Conservation (phyloP, 2,329 filamentous ascomycete species). For the Trichoderma atroviride region DNA sequence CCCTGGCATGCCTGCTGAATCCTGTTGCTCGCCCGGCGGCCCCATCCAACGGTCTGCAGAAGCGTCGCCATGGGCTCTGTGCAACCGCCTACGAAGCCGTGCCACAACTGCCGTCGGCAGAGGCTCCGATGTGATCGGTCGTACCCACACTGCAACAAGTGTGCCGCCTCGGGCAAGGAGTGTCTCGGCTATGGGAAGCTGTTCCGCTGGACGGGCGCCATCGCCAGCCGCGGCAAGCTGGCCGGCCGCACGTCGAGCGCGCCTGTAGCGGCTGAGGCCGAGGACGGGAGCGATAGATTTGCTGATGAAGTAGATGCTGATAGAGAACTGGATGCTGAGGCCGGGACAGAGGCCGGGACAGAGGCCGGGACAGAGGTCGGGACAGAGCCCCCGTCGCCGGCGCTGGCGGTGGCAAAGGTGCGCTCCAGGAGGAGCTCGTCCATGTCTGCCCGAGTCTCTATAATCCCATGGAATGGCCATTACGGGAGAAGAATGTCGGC, state of each 20-base stretch:
- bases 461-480: neutral
- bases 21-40: conserved; percentile 9
- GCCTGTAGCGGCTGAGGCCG: neutral
- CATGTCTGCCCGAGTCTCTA: neutral
- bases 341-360: conserved; percentile 2
- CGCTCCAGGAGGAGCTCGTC: neutral
- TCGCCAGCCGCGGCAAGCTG: conserved; percentile 47
- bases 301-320: conserved; percentile 11
- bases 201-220: conserved; percentile 55
- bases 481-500: neutral
- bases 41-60: conserved; percentile 16
- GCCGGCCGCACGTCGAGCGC: conserved; percentile 43
- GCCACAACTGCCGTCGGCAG: conserved; percentile 58
- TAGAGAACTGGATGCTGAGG: conserved; percentile 25
- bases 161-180: conserved; percentile 50
- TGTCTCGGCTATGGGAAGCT: conserved; percentile 58
- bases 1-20: conserved; percentile 16
- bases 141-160: conserved; percentile 56
- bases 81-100: conserved; percentile 42
- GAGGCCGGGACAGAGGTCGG: neutral
- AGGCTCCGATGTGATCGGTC: conserved; percentile 57
- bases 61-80: conserved; percentile 33
- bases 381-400: conserved; percentile 13
- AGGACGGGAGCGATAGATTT: neutral
- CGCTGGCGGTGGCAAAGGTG: neutral